Evolutionary conservation across 2,329 filamentous ascomycete species (phyloP), one percentile per base, ranked within the genome.

Genomic region (Hyphodiscus sp.): DNA sequence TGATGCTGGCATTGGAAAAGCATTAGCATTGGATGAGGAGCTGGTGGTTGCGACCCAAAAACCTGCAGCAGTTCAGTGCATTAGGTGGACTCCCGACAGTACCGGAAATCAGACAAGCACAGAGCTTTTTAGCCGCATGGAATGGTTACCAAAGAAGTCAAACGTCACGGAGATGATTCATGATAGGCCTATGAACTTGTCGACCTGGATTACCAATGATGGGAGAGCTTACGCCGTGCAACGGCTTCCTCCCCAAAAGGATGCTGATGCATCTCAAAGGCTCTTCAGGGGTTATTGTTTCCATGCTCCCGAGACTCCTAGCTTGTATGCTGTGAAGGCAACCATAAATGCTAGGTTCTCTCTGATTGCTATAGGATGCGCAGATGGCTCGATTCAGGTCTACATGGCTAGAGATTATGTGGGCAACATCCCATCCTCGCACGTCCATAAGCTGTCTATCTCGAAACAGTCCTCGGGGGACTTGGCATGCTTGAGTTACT

Each of bases 321-420:
- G 74, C 5, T 78, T 83, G 23, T 75, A 78, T 62, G 92, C 90
- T 1, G 74, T 83, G 1, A 86, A 83, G 57, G 87, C 88, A 45
- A 84, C 91, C 4, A 90, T 99, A 62, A 97, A 99, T 70, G 92
- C 94, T 6, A 81, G 92, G 8, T 99, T 99, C 69, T 99, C 94
- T 1, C 76, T 99, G 10, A 85, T 99, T 58, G 91, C 92, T 1
- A 80, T 97, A 19, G 91, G 88, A 13, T 95, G 90, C 63, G 76
- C 74, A 11, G 86, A 89, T 68, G 91, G 92, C 9, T 81, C 82
- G 20, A 83, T 99, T 44, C 80, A 85, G 55, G 87, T 97, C n/a
- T 99, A 97, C 66, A 91, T 86, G 1, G 94, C 91, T 30, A 86
- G 87, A 67, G 94, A 99, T 68, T 97, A 99, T 65, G 85, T 85